phyloP scores from a whole-genome alignment of 768 basidiomycete species.

The Aureoboletus auriporus region DNA sequence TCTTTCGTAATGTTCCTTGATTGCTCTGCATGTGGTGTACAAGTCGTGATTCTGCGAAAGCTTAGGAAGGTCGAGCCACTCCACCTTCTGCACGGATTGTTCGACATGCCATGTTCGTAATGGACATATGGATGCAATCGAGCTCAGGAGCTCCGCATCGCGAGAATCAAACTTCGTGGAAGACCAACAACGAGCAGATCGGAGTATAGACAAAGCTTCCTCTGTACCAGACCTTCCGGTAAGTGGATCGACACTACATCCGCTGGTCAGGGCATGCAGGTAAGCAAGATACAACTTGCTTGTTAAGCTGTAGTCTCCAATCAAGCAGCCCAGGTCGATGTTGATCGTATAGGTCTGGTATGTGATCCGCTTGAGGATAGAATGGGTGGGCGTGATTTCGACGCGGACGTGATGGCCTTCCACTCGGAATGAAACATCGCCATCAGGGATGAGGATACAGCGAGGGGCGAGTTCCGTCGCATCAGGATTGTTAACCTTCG shows the following conservation, averaged over 20 bases:
- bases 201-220: no score
- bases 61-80: conserved; percentile 20
- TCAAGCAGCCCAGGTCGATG: conserved; percentile 23
- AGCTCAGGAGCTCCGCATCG: conserved; percentile 28
- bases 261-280: no score
- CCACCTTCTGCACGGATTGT: conserved; percentile 37
- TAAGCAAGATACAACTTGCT: no score
- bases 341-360: conserved; percentile 28
- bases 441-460: conserved; percentile 37
- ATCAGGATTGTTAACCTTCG: conserved; percentile 2
- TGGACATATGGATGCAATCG: conserved; percentile 33
- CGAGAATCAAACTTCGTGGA: conserved; percentile 29
- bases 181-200: conserved; percentile 24
- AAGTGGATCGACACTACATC: no score
- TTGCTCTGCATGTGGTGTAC: conserved; percentile 18
- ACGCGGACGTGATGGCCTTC: conserved; percentile 9
- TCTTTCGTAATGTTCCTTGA: conserved; percentile 21
- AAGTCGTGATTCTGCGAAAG: conserved; percentile 31
- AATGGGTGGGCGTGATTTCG: background rate
- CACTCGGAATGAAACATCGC: conserved; percentile 29
- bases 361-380: background rate
- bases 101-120: conserved; percentile 33
- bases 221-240: no score
- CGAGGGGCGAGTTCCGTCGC: background rate
- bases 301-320: conserved; percentile 4